Evolutionary conservation across 2,329 filamentous ascomycete species (phyloP).

Genomic region (Colletotrichum sp.): DNA sequence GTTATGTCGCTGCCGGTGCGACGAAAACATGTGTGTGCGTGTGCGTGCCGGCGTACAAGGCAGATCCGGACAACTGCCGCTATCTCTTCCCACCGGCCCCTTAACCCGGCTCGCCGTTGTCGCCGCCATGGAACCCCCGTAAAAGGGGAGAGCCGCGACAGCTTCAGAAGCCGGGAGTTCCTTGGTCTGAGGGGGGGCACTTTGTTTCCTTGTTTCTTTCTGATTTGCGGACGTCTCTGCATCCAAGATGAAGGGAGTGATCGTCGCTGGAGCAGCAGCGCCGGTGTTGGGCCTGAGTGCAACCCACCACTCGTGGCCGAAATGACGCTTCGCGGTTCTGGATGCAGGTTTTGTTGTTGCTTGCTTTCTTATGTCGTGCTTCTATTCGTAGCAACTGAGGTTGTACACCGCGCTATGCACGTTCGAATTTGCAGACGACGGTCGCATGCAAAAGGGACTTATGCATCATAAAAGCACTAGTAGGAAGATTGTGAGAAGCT

Average conservation of each 20-base stretch:
- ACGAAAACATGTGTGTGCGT: not conserved
- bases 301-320: not conserved
- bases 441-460: not conserved
- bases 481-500: not conserved
- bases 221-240: constrained; percentile 7
- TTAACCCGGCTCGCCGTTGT: constrained; percentile 12
- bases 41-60: not conserved
- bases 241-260: not conserved
- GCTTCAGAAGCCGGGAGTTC: constrained; percentile 1
- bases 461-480: not conserved
- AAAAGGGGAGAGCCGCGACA: constrained; percentile 6
- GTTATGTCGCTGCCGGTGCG: not conserved
- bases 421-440: not conserved
- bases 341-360: not conserved
- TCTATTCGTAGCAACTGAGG: not conserved
- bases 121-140: constrained; percentile 8
- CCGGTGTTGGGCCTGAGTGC: not conserved
- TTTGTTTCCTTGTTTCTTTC: constrained; percentile 11
- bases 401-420: not conserved
- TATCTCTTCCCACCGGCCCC: constrained; percentile 6
- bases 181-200: not conserved
- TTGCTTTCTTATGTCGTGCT: not conserved
- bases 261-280: not conserved
- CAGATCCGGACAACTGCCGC: constrained; percentile 16
- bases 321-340: constrained; percentile 9